These are phyloP conservation scores for Aspergillus pseudoglaucus DNA, from an alignment of 2,329 filamentous ascomycete species.

Conservation along the genomic window DNA sequence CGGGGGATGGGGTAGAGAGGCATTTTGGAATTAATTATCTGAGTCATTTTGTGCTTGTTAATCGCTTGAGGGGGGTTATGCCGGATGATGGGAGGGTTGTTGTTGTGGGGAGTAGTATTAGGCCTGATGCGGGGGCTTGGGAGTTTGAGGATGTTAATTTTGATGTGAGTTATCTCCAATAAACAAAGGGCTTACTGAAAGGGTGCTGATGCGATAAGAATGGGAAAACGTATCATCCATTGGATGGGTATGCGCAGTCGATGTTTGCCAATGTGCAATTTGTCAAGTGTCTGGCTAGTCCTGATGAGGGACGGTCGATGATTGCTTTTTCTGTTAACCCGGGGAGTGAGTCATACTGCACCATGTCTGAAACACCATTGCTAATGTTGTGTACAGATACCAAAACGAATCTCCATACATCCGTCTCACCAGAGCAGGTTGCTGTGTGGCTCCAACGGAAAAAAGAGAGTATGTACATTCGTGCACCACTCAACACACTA, in stretches of 20 bases:
- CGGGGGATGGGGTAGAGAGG: constrained; percentile 17
- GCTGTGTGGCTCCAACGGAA: constrained; percentile 18
- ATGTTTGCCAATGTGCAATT: constrained; percentile 23
- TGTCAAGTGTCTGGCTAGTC: constrained; percentile 14
- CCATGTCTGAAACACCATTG: no score
- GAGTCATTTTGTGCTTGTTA: constrained; percentile 18
- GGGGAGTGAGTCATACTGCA: constrained; percentile 15
- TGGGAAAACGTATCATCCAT: constrained; percentile 17
- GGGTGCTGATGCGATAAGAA: constrained; percentile 9
- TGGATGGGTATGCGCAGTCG: constrained; percentile 20
- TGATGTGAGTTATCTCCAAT: constrained; percentile 9
- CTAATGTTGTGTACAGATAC: constrained; percentile 10
- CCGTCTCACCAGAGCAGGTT: constrained; percentile 14
- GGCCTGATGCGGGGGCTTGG: constrained; percentile 13
- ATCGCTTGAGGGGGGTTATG: constrained; percentile 12
- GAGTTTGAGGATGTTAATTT: constrained; percentile 17
- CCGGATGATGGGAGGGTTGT: constrained; percentile 11
- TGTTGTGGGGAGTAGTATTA: constrained; percentile 16
- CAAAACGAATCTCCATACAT: constrained; percentile 16
- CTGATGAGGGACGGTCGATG: constrained; percentile 6
- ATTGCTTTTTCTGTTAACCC: constrained; percentile 20
- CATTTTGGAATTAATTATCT: constrained; percentile 23
- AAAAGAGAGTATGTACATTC: constrained; percentile 13
- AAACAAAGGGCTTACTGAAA: not conserved
- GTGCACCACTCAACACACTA: not conserved